Evolutionary conservation across 2,329 filamentous ascomycete species (phyloP).

Genomic region (Aureobasidium sp.): DNA sequence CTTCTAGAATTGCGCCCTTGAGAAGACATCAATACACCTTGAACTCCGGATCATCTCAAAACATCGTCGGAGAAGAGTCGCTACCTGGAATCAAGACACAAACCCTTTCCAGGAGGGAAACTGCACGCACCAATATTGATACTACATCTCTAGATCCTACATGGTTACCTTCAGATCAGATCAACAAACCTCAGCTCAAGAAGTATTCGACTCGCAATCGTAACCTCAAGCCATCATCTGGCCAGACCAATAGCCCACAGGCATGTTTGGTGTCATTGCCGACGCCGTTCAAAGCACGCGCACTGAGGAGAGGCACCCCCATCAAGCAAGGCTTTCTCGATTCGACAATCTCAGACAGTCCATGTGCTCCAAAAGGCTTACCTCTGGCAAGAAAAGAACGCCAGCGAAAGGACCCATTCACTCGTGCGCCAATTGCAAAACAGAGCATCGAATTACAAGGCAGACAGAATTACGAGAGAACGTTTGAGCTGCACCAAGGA

Average conservation of each 20-base stretch:
- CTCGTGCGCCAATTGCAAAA: constrained; percentile 14
- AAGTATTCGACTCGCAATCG: neutral
- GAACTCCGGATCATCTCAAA: neutral
- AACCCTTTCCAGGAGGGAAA: neutral
- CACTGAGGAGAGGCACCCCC: neutral
- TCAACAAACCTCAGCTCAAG: neutral
- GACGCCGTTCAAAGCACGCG: constrained; percentile 14
- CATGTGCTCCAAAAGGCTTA: neutral
- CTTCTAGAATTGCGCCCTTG: constrained; percentile 32
- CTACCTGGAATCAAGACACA: neutral
- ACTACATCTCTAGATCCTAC: constrained; percentile 14
- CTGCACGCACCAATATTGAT: neutral
- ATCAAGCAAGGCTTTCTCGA: neutral
- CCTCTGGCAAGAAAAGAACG: neutral
- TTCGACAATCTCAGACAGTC: neutral
- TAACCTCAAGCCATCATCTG: neutral
- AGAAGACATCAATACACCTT: constrained; percentile 22
- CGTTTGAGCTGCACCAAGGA: constrained; percentile 12
- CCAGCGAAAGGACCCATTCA: neutral
- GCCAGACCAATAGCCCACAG: neutral
- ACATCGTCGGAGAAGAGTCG: neutral
- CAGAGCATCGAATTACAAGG: constrained; percentile 15
- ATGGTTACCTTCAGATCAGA: constrained; percentile 14
- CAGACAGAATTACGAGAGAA: constrained; percentile 11
- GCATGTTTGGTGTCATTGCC: constrained; percentile 10